Evolutionary conservation across 2,329 filamentous ascomycete genomes (phyloP).

Genomic region (Mycosphaerella arachidis): DNA sequence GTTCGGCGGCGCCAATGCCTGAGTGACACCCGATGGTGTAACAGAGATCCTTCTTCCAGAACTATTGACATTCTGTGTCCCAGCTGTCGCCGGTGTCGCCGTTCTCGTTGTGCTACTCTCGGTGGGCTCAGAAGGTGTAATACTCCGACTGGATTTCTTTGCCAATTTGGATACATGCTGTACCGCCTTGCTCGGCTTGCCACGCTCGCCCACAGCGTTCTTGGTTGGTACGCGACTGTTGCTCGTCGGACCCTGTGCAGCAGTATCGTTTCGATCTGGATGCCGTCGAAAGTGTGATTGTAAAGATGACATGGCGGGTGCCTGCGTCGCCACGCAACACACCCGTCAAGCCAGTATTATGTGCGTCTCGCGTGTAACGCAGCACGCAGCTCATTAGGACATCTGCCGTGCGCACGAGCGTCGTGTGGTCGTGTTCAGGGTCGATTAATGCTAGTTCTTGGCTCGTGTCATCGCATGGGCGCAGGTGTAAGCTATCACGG

Average conservation of each 20-base stretch:
- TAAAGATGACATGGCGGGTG: slow-evolving; percentile 11
- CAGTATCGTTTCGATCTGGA: not conserved
- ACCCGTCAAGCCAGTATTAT: slow-evolving; percentile 6
- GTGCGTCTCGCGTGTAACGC: not conserved
- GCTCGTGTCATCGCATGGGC: slow-evolving; percentile 5
- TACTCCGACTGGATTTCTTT: slow-evolving; percentile 23
- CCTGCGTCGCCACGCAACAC: slow-evolving; percentile 7
- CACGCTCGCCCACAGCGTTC: not conserved
- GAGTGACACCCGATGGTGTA: slow-evolving; percentile 6
- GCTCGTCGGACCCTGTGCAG: slow-evolving; percentile 3
- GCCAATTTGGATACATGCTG: slow-evolving; percentile 27
- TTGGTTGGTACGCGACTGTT: slow-evolving; percentile 24
- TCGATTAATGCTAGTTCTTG: slow-evolving; percentile 1
- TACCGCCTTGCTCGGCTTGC: slow-evolving; percentile 16
- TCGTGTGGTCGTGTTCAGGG: slow-evolving; percentile 3
- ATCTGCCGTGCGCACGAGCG: not conserved
- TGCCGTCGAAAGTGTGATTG: slow-evolving; percentile 5
- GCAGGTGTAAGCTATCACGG: slow-evolving; percentile 3
- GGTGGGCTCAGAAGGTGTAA: slow-evolving; percentile 10
- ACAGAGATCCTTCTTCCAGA: slow-evolving; percentile 7
- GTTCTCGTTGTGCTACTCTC: slow-evolving; percentile 15
- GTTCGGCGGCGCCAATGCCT: slow-evolving; percentile 18
- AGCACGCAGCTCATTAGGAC: slow-evolving; percentile 6
- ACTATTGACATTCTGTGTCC: slow-evolving; percentile 5
- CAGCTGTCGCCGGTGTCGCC: slow-evolving; percentile 13